phyloP scores from a whole-genome alignment of 495 filamentous ascomycete species.

The Articulospora tetracladia region DNA sequence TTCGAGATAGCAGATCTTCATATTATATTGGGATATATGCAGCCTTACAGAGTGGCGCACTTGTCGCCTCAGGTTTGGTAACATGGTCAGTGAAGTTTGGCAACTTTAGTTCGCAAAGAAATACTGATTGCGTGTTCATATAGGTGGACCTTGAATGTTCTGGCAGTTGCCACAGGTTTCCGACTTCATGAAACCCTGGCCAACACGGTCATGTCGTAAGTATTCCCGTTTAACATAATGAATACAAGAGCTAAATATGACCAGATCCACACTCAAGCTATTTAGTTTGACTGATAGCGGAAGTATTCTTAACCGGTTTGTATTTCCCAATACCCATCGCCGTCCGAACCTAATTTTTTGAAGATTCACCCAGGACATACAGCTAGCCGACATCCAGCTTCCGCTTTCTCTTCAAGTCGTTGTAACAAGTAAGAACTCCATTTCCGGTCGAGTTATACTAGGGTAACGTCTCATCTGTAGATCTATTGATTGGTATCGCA shows the following conservation, averaged over 20 bases:
- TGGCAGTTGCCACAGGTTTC: conserved; percentile 27
- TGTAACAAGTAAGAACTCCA: background rate
- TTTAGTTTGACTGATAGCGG: conserved; percentile 26
- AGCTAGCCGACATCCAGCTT: background rate
- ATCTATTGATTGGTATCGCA: background rate
- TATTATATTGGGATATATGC: conserved; percentile 24
- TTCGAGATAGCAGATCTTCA: conserved; percentile 12
- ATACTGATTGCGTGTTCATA: no score
- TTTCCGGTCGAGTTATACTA: conserved; percentile 8
- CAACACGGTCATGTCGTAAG: conserved; percentile 6
- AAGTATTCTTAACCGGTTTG: conserved; percentile 24
- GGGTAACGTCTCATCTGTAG: background rate
- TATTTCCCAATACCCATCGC: background rate
- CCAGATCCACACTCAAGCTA: conserved; percentile 25
- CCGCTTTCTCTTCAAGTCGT: background rate
- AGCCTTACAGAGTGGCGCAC: background rate
- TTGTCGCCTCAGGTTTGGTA: no score
- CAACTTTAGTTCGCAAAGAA: no score
- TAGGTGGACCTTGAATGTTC: background rate
- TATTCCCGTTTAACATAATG: no score
- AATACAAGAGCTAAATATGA: background rate
- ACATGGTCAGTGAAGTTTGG: no score
- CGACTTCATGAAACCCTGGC: conserved; percentile 20
- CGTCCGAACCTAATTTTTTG: background rate
- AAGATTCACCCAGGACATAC: background rate